Conservation (phyloP, 2,329 filamentous ascomycete genomes). For the Huntiella abstrusa region DNA sequence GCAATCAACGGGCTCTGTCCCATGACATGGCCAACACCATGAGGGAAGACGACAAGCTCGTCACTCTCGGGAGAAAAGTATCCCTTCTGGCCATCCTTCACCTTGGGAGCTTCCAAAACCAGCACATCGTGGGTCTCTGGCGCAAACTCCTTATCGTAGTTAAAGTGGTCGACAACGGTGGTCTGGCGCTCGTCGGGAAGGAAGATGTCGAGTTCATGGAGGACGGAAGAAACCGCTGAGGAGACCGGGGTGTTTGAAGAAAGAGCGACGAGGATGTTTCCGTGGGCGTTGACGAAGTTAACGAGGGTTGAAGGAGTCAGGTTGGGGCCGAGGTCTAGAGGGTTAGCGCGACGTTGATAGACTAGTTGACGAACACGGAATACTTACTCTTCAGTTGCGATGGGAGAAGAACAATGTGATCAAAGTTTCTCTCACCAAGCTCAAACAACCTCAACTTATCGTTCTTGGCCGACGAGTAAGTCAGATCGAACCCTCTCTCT, state of each 20-base stretch:
- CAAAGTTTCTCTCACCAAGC: conserved; percentile 73
- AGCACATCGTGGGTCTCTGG: conserved; percentile 77
- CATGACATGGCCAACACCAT: conserved; percentile 61
- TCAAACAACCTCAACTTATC: conserved; percentile 60
- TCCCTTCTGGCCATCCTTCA: conserved; percentile 52
- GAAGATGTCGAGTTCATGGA: conserved; percentile 74
- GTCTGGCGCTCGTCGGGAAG: conserved; percentile 74
- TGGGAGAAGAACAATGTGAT: conserved; percentile 79
- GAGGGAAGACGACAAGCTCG: conserved; percentile 58
- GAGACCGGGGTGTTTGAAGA: conserved; percentile 54
- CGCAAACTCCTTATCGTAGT: conserved; percentile 62
- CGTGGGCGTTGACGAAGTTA: conserved; percentile 77
- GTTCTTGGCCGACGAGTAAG: conserved; percentile 69
- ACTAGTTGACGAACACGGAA: not conserved
- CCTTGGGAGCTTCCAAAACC: conserved; percentile 49
- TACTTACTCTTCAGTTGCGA: conserved; percentile 67
- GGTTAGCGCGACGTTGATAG: not conserved
- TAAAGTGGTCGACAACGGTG: conserved; percentile 87
- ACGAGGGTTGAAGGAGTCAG: conserved; percentile 72
- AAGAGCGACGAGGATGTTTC: conserved; percentile 77
- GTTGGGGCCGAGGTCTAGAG: conserved; percentile 62
- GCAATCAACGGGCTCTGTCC: conserved; percentile 60
- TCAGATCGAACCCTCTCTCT: conserved; percentile 71
- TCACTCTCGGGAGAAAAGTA: conserved; percentile 51
- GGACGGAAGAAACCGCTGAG: conserved; percentile 54